Conservation (phyloP, 768 basidiomycete genomes). For the Imleria badia region DNA sequence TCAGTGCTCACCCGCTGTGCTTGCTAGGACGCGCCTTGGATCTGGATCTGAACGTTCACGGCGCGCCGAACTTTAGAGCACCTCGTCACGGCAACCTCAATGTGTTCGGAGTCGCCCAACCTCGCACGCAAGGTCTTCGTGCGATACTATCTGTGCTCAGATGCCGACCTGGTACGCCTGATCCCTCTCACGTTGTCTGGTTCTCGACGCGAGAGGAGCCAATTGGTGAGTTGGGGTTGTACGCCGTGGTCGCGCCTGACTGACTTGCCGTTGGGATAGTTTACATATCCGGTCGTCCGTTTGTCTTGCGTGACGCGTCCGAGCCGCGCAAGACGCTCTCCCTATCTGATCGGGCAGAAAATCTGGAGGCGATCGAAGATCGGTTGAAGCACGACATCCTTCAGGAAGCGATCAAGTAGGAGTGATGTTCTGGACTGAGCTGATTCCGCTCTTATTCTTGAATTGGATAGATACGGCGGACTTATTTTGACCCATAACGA, state of each 20-base stretch:
- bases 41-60: constrained; percentile 87
- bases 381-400: constrained; percentile 91
- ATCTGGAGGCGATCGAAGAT: constrained; percentile 88
- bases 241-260: neutral
- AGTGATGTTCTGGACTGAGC: neutral
- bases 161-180: constrained; percentile 61
- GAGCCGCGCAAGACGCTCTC: constrained; percentile 77
- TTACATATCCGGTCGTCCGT: constrained; percentile 89
- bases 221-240: constrained; percentile 55
- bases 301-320: constrained; percentile 85
- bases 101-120: constrained; percentile 95
- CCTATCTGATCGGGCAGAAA: constrained; percentile 90
- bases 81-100: constrained; percentile 78
- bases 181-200: constrained; percentile 84
- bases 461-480: constrained; percentile 69
- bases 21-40: constrained; percentile 78
- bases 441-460: constrained; percentile 6
- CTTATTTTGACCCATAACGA: constrained; percentile 93
- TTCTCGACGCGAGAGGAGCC: constrained; percentile 98
- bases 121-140: constrained; percentile 86
- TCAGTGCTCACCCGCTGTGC: constrained; percentile 1
- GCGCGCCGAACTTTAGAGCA: constrained; percentile 93
- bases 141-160: constrained; percentile 86
- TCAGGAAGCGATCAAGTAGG: constrained; percentile 71
- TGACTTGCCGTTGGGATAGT: constrained; percentile 36